Percentiles rank a stretch among this genome's conserved stretches.
These are phyloP conservation scores for Botrytis deweyae DNA, from an alignment of 2,329 filamentous ascomycete species.

Conservation along the genomic window DNA sequence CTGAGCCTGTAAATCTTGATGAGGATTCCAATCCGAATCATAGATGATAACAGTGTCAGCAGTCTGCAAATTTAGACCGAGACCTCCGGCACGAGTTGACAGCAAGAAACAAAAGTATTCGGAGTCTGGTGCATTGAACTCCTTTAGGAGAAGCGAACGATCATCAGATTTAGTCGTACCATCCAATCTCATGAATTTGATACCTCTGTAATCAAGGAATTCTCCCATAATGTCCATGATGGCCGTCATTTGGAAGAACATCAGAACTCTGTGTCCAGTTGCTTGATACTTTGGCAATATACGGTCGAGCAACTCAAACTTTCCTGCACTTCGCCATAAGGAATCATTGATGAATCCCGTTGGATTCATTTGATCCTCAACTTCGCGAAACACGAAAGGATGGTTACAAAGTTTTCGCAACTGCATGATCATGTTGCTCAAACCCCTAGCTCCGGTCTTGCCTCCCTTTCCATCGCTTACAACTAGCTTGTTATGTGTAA, in stretches of 20 bases:
- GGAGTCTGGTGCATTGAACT: slow-evolving; percentile 87
- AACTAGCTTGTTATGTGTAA: slow-evolving; percentile 90
- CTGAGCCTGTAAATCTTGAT: slow-evolving; percentile 97
- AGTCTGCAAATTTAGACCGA: slow-evolving; percentile 94
- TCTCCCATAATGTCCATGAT: slow-evolving; percentile 99
- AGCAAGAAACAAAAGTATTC: slow-evolving; percentile 97
- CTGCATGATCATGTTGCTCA: slow-evolving; percentile 99
- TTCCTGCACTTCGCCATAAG: slow-evolving; percentile 92
- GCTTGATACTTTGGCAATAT: slow-evolving; percentile 90
- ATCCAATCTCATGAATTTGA: slow-evolving; percentile 88
- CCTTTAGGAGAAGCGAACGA: slow-evolving; percentile 81
- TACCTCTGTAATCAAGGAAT: slow-evolving; percentile 79
- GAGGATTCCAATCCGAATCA: slow-evolving; percentile 99
- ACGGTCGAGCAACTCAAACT: slow-evolving; percentile 93
- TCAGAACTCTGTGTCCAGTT: slow-evolving; percentile 90
- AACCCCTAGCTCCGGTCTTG: slow-evolving; percentile 87
- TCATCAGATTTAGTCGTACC: slow-evolving; percentile 98
- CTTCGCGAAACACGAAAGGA: slow-evolving; percentile 96
- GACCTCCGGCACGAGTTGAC: slow-evolving; percentile 97
- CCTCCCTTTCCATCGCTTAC: slow-evolving; percentile 95
- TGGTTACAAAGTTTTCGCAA: slow-evolving; percentile 98
- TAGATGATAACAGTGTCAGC: slow-evolving; percentile 99
- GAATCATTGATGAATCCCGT: slow-evolving; percentile 84
- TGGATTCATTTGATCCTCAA: slow-evolving; percentile 98
- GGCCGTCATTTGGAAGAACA: slow-evolving; percentile 99